Evolutionary conservation across 495 filamentous ascomycete species (phyloP), one percentile per base, ranked within the genome.

Genomic region (Penicillium riverlandense): DNA sequence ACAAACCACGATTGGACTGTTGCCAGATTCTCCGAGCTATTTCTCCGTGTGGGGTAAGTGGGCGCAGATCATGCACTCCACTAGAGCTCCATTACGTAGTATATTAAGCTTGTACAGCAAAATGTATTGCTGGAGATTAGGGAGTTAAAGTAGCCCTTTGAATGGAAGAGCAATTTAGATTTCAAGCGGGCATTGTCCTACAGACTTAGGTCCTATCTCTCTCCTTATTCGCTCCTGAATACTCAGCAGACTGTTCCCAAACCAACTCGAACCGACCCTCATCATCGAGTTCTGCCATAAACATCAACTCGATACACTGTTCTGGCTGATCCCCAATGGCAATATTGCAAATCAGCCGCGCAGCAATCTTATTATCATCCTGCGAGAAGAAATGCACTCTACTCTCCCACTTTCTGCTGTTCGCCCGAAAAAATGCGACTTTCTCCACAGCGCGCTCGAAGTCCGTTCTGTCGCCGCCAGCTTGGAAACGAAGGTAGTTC

Each of bases 1-100:
- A 12, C 28, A 8, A 8, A 11, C 11, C 11, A 1, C 13, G 22
- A 22, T 43, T 7, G 14, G 6, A 22, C 30, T 34, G 28, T 31
- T 30, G 33, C n/a, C 10, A 29, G 14, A 29, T 54, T 58, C 47
- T 48, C 54, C 54, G 54, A 58, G 42, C 39, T 43, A 51, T 38
- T 52, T 55, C 52, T 51, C 47, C 53, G 51, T 45, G 46, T 49
- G 46, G 41, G n/a, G 38, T 22, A 2, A 22, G 22, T 22, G 22
- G 22, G 22, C 2, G 4, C 22, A 22, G 2, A 22, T 22, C 22
- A 22, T 16, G 15, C 15, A 16, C 4, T 4, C 15, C 15, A 16
- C 4, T 16, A 16, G 15, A 16, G 15, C 15, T 16, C 15, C 15
- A 16, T 16, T 16, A 16, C 15, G 15, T 16, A 16, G 15, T 16